Percentiles rank a stretch among this genome's conserved stretches.
phyloP scores from a whole-genome alignment of 192 early-diverging fungal genomes.

The Umbelopsis vinacea region DNA sequence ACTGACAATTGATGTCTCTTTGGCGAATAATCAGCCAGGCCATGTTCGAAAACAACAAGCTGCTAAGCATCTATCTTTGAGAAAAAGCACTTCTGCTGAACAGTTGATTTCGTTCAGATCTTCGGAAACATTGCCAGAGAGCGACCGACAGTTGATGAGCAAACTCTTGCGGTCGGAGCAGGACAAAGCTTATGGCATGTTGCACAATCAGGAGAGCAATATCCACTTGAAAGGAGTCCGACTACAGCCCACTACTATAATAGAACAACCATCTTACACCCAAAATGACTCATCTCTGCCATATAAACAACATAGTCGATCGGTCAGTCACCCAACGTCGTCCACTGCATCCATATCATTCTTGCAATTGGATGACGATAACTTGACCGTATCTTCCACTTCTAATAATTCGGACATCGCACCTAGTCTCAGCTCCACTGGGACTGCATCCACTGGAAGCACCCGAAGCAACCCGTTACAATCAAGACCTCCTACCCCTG shows the following conservation, averaged over 20 bases:
- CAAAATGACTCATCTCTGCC: neutral
- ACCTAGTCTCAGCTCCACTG: slow-evolving; percentile 35
- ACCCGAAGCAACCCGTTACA: slow-evolving; percentile 22
- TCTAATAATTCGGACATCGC: slow-evolving; percentile 25
- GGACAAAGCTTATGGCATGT: neutral
- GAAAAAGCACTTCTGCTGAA: neutral
- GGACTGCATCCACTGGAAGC: slow-evolving; percentile 21
- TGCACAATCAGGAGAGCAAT: neutral
- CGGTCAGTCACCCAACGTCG: neutral
- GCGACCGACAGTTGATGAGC: neutral
- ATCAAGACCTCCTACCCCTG: slow-evolving; percentile 36
- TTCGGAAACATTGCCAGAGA: slow-evolving; percentile 9
- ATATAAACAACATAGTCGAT: neutral
- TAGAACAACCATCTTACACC: neutral
- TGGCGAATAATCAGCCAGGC: neutral
- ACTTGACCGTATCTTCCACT: slow-evolving; percentile 16
- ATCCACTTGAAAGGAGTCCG: neutral
- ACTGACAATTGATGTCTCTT: slow-evolving; percentile 11
- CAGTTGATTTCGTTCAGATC: slow-evolving; percentile 3
- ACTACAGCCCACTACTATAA: neutral
- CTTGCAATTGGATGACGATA: slow-evolving; percentile 18
- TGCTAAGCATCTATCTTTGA: neutral
- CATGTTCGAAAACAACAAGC: neutral
- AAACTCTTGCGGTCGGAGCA: neutral
- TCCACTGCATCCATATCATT: neutral